Evolutionary conservation across 1,139 yeast genomes (phyloP).

Genomic region (Yamadazyma blattariae): DNA sequence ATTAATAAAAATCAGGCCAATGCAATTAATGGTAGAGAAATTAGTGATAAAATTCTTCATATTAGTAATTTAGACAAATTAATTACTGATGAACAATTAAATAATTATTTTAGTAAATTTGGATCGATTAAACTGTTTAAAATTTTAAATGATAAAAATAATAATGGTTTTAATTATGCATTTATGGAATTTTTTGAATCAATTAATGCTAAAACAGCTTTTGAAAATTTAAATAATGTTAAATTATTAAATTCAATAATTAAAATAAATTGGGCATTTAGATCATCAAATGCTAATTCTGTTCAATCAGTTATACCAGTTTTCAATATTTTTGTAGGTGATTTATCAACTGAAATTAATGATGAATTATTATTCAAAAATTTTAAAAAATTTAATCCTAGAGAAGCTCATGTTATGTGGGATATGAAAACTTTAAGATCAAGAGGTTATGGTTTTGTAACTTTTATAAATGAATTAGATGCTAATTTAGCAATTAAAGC

Average conservation of each 20-base stretch:
- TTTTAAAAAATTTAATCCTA: constrained; percentile 58
- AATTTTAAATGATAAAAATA: constrained; percentile 72
- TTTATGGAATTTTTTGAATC: constrained; percentile 71
- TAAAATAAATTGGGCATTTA: constrained; percentile 80
- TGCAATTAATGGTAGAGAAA: constrained; percentile 81
- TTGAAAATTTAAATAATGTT: constrained; percentile 58
- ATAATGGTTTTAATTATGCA: constrained; percentile 74
- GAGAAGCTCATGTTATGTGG: constrained; percentile 96
- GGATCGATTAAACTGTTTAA: constrained; percentile 64
- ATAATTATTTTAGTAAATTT: constrained; percentile 59
- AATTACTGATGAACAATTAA: constrained; percentile 60
- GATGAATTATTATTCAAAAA: constrained; percentile 66
- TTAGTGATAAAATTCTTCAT: constrained; percentile 68
- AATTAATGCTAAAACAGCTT: constrained; percentile 60
- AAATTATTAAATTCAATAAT: constrained; percentile 46
- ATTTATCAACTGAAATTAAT: constrained; percentile 76
- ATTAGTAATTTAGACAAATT: constrained; percentile 72
- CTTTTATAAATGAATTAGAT: constrained; percentile 62
- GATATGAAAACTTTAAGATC: constrained; percentile 93
- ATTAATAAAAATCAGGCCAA: too few relatives aligned
- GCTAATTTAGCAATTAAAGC: constrained; percentile 72
- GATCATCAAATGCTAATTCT: constrained; percentile 52
- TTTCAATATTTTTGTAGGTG: constrained; percentile 83
- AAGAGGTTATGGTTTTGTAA: constrained; percentile 91
- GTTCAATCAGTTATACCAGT: constrained; percentile 46